Base-by-base conservation (phyloP, 2,329 filamentous ascomycete species). In the Colletotrichum destructivum region DNA sequence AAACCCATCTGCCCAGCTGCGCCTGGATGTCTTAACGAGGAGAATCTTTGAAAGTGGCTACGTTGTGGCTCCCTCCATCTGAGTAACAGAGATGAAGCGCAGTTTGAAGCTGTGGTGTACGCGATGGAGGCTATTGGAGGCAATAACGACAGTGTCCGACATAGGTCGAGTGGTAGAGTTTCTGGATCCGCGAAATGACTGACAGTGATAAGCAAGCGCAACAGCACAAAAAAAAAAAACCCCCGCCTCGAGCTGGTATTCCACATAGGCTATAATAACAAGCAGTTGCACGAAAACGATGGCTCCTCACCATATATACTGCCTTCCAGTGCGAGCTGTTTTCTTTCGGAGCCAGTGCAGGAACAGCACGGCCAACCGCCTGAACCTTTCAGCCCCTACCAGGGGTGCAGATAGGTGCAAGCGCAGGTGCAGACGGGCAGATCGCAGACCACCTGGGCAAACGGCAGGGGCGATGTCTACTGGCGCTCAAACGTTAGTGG, bases 261-360 rank as follows among this genome's bases (percentile, higher is more conserved):
- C 26, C 44, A 9, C 40, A 51, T 38, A 68, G 31, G 23, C 52
- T 21, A 55, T 21, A 12, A 31, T 46, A 44, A 56, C n/a, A 26
- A 42, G 16, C 31, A 47, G 23, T 11, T 62, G n/a, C 49, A 67
- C 44, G 26, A 16, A 38, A 69, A 52, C 56, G n/a, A 44, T 57
- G 15, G 38, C 52, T 21, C 52, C 51, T 59, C 51, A 46, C 57
- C 46, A 55, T 21, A n/a, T 26, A 35, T 42, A 59, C 18, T 26
- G 35, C 40, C 44, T 51, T 62, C 35, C 35, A 12, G 35, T 11
- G 38, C 31, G 31, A 38, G 31, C 55, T 21, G 46, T 42, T n/a
- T 63, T 62, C 23, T 26, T 31, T 44, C 9, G 42, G 49, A 56
- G 56, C 69, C 69, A 71, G 64, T 62, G 69, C 69, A 69, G 64